A percentile compares a stretch with the other conserved stretches of the same genome.
phyloP scores from a whole-genome alignment of 768 basidiomycete species.

The Dentipellis sp. region DNA sequence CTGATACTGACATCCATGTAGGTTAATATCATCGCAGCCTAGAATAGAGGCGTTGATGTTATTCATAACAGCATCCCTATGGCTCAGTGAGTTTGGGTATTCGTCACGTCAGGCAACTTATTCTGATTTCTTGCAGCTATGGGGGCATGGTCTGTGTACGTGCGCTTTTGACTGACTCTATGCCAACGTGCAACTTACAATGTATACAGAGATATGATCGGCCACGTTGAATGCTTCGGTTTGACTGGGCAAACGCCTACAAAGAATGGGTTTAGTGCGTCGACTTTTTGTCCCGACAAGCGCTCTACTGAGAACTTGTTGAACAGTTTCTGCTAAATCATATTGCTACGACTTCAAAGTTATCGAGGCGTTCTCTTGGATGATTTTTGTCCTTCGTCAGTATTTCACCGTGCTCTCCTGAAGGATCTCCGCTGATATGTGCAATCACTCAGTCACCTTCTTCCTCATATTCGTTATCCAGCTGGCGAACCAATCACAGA shows the following conservation, averaged over 20 bases:
- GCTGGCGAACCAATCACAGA: conserved; percentile 8
- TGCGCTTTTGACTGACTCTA: background rate
- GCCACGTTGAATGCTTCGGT: conserved; percentile 9
- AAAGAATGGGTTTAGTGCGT: conserved; percentile 11
- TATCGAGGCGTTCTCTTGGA: conserved; percentile 14
- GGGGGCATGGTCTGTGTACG: conserved; percentile 14
- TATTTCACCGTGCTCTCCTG: background rate
- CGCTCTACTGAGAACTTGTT: background rate
- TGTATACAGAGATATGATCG: conserved; percentile 7
- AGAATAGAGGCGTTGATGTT: conserved; percentile 8
- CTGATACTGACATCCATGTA: background rate
- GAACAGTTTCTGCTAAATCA: conserved; percentile 11
- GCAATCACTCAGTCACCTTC: conserved; percentile 4
- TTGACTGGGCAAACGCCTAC: conserved; percentile 6
- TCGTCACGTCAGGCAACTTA: background rate
- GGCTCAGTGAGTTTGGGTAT: conserved; percentile 9
- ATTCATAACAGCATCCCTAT: conserved; percentile 11
- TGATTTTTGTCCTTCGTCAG: conserved; percentile 3
- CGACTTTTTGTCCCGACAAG: background rate
- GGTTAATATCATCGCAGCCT: conserved; percentile 9
- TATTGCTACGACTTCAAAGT: conserved; percentile 15
- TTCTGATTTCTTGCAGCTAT: conserved; percentile 3
- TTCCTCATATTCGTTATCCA: conserved; percentile 10
- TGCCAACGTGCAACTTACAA: background rate
- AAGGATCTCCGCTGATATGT: background rate